Conservation (phyloP, 1,284 basidiomycete genomes). For the Abortiporus biennis region DNA sequence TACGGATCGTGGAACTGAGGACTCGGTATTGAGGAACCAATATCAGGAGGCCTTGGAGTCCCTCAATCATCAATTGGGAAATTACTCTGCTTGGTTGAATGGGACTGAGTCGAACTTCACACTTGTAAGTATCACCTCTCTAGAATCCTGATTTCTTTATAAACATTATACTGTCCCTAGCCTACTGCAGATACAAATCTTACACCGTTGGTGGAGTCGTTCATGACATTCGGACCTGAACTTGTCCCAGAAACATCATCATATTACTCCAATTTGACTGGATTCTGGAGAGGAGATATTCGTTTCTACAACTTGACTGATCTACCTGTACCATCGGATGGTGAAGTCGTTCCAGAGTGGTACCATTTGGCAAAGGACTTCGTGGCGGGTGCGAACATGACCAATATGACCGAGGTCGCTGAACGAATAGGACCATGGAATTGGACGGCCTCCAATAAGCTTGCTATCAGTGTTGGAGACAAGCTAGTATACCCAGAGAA, state of each 20-base stretch:
- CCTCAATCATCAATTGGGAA: conserved; percentile 53
- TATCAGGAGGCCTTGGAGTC: conserved; percentile 57
- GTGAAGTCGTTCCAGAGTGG: conserved; percentile 32
- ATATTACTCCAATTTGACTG: conserved; percentile 72
- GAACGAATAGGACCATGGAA: conserved; percentile 56
- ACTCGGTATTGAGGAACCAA: conserved; percentile 51
- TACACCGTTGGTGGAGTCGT: conserved; percentile 41
- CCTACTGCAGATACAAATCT: conserved; percentile 41
- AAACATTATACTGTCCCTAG: conserved; percentile 29
- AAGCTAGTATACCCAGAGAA: conserved; percentile 33
- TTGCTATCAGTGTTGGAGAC: conserved; percentile 62
- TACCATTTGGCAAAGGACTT: conserved; percentile 39
- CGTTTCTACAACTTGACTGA: conserved; percentile 60
- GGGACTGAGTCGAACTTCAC: conserved; percentile 61
- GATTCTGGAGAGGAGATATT: conserved; percentile 62
- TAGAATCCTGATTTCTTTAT: conserved; percentile 5
- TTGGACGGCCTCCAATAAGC: conserved; percentile 57
- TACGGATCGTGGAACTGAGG: conserved; percentile 59
- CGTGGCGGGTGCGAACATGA: conserved; percentile 44
- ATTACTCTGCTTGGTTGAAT: conserved; percentile 72
- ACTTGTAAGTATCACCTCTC: conserved; percentile 42
- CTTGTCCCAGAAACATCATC: conserved; percentile 44
- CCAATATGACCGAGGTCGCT: conserved; percentile 30
- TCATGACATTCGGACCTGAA: conserved; percentile 39
- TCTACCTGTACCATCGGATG: conserved; percentile 26